Evolutionary conservation across 257 asterid species (phyloP), one percentile per base, ranked within the genome.

Genomic region (Hygrophila difformis): DNA sequence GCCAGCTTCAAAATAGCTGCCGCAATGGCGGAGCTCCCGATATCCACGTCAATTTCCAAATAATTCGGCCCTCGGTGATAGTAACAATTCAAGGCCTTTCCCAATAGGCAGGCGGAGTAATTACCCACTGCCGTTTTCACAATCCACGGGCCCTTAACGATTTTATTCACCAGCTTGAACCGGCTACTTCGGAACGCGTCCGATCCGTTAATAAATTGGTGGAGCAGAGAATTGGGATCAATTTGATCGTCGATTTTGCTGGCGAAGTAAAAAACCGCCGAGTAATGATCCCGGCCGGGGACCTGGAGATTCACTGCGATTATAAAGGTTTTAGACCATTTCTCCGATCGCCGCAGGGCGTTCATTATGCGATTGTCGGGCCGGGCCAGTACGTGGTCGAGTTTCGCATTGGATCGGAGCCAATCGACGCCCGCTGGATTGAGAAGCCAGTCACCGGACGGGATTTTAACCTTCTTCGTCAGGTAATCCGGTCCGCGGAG

Each of bases 11-110:
- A 59, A 63, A 88, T 88, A 20, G 93, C 94, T 14, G 67, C 76
- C 0, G 97, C 97, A 3, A 88, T 78, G 2, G 94, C 77, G n/a
- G 94, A 84, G 82, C 95, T 84, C 7, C 95, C 85, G 31, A 84
- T 78, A 43, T 88, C 97, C 2, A 88, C 97, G 22, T 84, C 97
- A 31, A 88, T 88, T 52, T 88, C 97, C 44, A 88, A 52, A 54
- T 88, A 88, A 60, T 81, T 84, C 0, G 74, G 77, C 9, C 94
- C 93, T 1, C 67, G 68, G 20, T 76, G 71, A 29, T 88, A 88
- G 54, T 74, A 50, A 49, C 94, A 84, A 54, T 72, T 88, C 66
- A 88, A 62, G 6, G 97, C 95, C 63, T 67, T 78, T 13, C 97
- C 97, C 39, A 88, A 45, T 14, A 88, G 54, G 60, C 97, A 88